Conservation (phyloP, 257 asterid species). For the Mentha longifolia region DNA sequence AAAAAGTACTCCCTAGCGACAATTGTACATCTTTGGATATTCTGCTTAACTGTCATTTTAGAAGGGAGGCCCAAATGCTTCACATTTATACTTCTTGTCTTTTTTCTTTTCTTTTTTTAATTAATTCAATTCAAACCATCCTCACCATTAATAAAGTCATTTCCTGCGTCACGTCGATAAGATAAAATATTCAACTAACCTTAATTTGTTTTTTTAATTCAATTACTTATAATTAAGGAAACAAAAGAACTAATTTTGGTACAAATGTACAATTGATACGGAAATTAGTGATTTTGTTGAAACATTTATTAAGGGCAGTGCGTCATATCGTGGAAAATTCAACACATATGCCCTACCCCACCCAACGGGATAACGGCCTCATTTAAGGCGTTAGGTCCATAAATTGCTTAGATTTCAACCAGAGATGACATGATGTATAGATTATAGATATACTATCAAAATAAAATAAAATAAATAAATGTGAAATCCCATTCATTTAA, state of each 20-base stretch:
- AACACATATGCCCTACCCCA: slow-evolving; percentile 6
- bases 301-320: background rate
- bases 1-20: background rate
- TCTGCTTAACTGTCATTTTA: slow-evolving; percentile 20
- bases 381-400: slow-evolving; percentile 31
- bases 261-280: background rate
- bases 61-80: background rate
- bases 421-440: slow-evolving; percentile 24
- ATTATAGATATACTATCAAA: no score
- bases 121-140: background rate
- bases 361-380: slow-evolving; percentile 31
- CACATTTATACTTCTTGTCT: background rate
- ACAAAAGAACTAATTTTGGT: background rate
- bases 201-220: no score
- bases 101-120: no score
- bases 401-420: slow-evolving; percentile 27
- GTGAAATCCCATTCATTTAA: no score
- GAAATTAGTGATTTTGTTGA: slow-evolving; percentile 3
- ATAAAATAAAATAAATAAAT: no score
- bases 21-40: slow-evolving; percentile 21
- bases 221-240: no score
- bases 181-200: background rate
- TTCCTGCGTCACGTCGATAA: background rate
- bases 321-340: slow-evolving; percentile 13
- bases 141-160: background rate